phyloP scores from a whole-genome alignment of 176 grass and related monocot species.

The Musa beccarii region DNA sequence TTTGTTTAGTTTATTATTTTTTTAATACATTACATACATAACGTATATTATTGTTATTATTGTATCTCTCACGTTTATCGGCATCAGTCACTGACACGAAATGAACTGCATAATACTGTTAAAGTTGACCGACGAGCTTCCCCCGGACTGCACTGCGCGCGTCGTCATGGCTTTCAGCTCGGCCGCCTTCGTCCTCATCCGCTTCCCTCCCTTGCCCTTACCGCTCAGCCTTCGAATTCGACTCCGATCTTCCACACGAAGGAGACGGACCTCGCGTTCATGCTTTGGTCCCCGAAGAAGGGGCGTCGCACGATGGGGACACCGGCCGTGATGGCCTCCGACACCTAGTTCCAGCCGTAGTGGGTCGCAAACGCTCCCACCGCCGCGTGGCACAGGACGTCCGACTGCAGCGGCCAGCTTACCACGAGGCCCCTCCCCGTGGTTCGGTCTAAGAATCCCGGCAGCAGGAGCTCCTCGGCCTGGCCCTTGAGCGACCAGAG shows the following conservation, averaged over 20 bases:
- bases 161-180: slow-evolving; percentile 19
- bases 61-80: too few species aligned
- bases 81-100: too few species aligned
- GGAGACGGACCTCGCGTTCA: slow-evolving; percentile 20
- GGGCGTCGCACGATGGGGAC: slow-evolving; percentile 29
- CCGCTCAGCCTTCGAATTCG: neutral
- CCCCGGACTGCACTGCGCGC: neutral
- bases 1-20: too few species aligned
- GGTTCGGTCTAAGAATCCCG: slow-evolving; percentile 15
- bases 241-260: slow-evolving; percentile 26
- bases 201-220: slow-evolving; percentile 17
- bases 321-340: slow-evolving; percentile 18
- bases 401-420: slow-evolving; percentile 18
- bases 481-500: slow-evolving; percentile 29
- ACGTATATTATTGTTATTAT: too few species aligned
- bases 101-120: neutral
- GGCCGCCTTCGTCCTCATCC: slow-evolving; percentile 12
- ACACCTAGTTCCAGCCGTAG: slow-evolving; percentile 31
- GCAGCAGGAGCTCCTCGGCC: slow-evolving; percentile 4
- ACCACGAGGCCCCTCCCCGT: slow-evolving; percentile 18
- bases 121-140: slow-evolving; percentile 4
- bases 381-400: slow-evolving; percentile 18
- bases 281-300: slow-evolving; percentile 24
- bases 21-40: too few species aligned
- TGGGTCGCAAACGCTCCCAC: slow-evolving; percentile 25